Base-by-base conservation (phyloP, 2,329 filamentous ascomycete genomes). In the Myriangium duriaei region DNA sequence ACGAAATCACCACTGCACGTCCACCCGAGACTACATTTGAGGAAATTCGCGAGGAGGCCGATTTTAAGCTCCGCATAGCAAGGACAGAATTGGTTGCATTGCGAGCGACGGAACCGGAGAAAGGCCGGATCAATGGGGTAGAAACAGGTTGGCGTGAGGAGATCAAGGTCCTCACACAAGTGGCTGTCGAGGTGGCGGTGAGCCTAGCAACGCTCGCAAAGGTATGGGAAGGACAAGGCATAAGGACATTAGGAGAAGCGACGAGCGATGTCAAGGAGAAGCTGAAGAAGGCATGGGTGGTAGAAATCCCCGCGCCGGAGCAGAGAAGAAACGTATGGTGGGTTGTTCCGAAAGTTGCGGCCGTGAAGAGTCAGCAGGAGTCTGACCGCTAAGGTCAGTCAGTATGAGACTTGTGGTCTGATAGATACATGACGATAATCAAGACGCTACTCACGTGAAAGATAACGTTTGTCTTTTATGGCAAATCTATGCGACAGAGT, bases 291-390 rank as follows among this genome's bases (percentile, higher is more conserved):
- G 28, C 44, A 13, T 15, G 62, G 3, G 56, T 50, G 39, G 47
- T 62, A 4, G 56, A 54, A 31, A 47, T 66, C 19, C 58, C 60
- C 2, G 47, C 50, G 38, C 47, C 51, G 5, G 58, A 51, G 28
- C 57, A 59, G 47, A 55, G 63, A 47, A 64, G 62, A 53, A 53
- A 58, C 16, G 55, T 56, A 32, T 64, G 61, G 47, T 69, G 65
- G 65, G 49, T 62, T 17, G 59, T 69, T n/a, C 63, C 58, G 4
- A 62, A 56, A 46, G 46, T 68, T 2, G 11, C 15, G 40, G 43
- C 33, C 2, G 26, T 21, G 24, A 39, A 38, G 30, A 33, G 13
- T n/a, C n/a, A n/a, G n/a, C n/a, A n/a, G n/a, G n/a, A n/a, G n/a
- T n/a, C n/a, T n/a, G n/a, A n/a, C n/a, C n/a, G n/a, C n/a, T n/a